These are phyloP conservation scores for Cronartium ribicola DNA, from an alignment of 1,284 basidiomycete genomes.

Conservation along the genomic window DNA sequence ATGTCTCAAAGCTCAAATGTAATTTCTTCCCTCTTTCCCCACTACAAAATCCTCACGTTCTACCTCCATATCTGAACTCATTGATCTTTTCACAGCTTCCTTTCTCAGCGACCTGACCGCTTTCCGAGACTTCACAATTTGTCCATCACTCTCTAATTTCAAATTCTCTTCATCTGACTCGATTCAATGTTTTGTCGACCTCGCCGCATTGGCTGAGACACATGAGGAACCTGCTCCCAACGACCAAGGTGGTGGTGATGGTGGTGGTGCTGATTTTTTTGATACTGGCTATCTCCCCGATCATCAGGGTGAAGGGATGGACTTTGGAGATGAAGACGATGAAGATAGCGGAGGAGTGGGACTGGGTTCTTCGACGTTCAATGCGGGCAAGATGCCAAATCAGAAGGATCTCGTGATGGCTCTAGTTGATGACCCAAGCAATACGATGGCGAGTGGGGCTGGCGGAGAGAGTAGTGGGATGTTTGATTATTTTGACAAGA, in stretches of 20 bases:
- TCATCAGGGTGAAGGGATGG: constrained; percentile 51
- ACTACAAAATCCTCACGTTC: too few species aligned
- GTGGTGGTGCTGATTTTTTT: constrained; percentile 20
- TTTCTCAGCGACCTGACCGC: constrained; percentile 66
- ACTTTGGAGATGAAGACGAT: constrained; percentile 37
- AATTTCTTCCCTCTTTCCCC: background rate
- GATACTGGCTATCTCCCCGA: constrained; percentile 44
- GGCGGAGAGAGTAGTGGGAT: constrained; percentile 55
- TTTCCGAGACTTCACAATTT: constrained; percentile 67
- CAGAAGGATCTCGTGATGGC: constrained; percentile 66
- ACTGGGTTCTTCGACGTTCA: constrained; percentile 52
- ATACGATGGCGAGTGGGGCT: constrained; percentile 2
- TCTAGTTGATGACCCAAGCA: constrained; percentile 52
- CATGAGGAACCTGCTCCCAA: constrained; percentile 21
- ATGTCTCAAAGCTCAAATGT: constrained; percentile 55
- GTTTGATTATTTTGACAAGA: constrained; percentile 91
- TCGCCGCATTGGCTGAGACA: constrained; percentile 28
- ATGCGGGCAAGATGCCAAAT: constrained; percentile 70
- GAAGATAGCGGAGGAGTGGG: constrained; percentile 43
- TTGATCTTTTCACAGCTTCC: constrained; percentile 41
- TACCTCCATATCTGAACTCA: too few species aligned
- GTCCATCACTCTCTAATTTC: constrained; percentile 72
- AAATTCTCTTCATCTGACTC: constrained; percentile 65
- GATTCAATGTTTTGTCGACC: constrained; percentile 42
- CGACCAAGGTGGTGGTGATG: constrained; percentile 14